These are phyloP conservation scores for Colletotrichum noveboracense DNA, from an alignment of 2,329 filamentous ascomycete species.

Conservation along the genomic window DNA sequence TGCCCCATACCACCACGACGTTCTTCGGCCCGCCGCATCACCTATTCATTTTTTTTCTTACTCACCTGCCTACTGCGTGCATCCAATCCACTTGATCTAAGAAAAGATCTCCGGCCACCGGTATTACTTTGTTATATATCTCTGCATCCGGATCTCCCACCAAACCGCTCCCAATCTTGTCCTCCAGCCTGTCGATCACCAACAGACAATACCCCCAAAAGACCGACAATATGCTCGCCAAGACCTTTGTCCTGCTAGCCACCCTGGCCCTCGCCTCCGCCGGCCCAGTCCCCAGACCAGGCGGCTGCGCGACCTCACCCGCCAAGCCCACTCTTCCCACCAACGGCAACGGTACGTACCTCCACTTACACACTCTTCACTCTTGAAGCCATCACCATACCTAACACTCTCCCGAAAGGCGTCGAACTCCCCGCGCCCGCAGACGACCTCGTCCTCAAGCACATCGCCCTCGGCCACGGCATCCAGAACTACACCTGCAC, in stretches of 20 bases:
- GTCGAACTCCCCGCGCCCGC: slow-evolving; percentile 50
- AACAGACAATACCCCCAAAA: not conserved
- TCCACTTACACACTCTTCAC: slow-evolving; percentile 3
- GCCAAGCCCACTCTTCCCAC: slow-evolving; percentile 40
- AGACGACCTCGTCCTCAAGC: slow-evolving; percentile 46
- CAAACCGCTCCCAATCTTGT: not conserved
- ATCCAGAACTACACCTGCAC: slow-evolving; percentile 74
- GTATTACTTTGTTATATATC: slow-evolving; percentile 13
- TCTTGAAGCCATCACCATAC: not conserved
- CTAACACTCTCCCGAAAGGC: slow-evolving; percentile 31
- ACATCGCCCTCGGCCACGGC: slow-evolving; percentile 67
- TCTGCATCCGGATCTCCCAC: not conserved
- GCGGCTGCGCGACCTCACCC: slow-evolving; percentile 23
- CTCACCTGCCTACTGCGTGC: not conserved
- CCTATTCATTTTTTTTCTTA: not conserved
- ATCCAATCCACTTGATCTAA: slow-evolving; percentile 11
- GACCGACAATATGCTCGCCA: slow-evolving; percentile 27
- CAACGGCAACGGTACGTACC: slow-evolving; percentile 41
- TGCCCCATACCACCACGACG: slow-evolving; percentile 4
- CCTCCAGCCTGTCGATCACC: not conserved
- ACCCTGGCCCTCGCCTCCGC: slow-evolving; percentile 36
- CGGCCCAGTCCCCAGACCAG: slow-evolving; percentile 27
- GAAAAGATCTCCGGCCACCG: slow-evolving; percentile 6
- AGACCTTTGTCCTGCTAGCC: slow-evolving; percentile 36
- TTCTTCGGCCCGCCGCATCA: slow-evolving; percentile 11